Percentiles rank a stretch among this genome's conserved stretches.
These are phyloP conservation scores for Schizochytrium sp. DNA, from an alignment of 108 stramenopile genomes.

Conservation along the genomic window DNA sequence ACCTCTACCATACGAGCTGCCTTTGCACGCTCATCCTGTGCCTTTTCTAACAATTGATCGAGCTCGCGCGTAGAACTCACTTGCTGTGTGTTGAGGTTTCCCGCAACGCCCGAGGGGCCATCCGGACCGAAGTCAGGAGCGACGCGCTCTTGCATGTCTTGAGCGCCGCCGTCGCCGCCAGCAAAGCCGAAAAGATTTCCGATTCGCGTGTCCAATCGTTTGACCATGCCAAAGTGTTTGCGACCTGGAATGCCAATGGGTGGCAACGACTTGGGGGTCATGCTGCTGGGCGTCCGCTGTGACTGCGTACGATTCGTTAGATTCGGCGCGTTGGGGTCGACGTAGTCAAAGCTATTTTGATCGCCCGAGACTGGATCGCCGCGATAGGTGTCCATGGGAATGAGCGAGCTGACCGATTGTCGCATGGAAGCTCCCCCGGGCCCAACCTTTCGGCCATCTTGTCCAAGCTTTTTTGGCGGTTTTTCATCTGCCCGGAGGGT, in stretches of 20 bases:
- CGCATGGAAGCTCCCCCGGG: no score
- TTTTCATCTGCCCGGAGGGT: background rate
- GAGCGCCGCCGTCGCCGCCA: background rate
- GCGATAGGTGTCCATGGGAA: no score
- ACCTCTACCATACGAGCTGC: conserved; percentile 1
- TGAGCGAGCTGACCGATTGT: no score
- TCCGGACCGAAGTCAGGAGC: background rate
- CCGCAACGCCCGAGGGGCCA: background rate
- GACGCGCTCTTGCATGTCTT: background rate
- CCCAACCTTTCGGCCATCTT: no score
- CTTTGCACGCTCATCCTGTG: background rate
- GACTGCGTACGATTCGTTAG: no score
- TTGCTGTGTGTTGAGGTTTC: background rate
- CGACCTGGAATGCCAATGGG: background rate
- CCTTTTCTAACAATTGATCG: background rate
- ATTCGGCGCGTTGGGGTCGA: no score
- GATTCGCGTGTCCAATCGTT: background rate
- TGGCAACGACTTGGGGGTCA: no score
- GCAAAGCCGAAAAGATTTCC: background rate
- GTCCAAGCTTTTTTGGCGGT: background rate
- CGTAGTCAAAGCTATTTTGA: no score
- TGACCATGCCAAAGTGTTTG: background rate
- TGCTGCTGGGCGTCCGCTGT: no score
- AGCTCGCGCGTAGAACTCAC: background rate
- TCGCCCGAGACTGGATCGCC: no score